Base-by-base conservation (phyloP, 805 yeast species). In the Candida incommunis region DNA sequence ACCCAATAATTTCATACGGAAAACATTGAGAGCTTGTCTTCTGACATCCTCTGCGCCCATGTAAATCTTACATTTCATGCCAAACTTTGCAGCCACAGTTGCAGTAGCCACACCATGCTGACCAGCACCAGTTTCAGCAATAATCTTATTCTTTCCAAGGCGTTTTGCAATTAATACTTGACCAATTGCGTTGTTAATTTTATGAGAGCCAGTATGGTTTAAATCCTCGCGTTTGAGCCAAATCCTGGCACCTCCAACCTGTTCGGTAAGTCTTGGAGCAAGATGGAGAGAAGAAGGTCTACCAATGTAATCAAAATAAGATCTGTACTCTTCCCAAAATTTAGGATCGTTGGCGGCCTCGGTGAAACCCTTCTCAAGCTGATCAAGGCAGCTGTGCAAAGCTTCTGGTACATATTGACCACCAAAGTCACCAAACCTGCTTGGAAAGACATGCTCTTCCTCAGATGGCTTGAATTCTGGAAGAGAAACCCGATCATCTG, bases 1-100 rank as follows among this genome's bases (percentile, higher is more conserved):
- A 54, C 99, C 99, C 50, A 92, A 71, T 42, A 92, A 81, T 64
- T 86, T 75, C 95, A 92, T 92, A 71, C 99, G 78, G 74, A 92
- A 92, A 34, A 92, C 99, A 59, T 92, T 92, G 53, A 92, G 72
- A 13, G 99, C 96, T 72, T 92, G 99, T 67, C 99, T 84, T 64
- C 96, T 82, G 40, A 85, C 95, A 68, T 92, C 99, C 67, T 92
- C 98, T 41, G 97, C 97, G 51, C 99, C 99, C 99, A 92, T 92
- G 60, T 76, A 90, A 27, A 92, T 94, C 15, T 85, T 85, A 70
- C 98, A 92, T 61, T 82, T 76, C 65, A 92, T 64, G 44, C 98
- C 98, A 55, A 92, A 67, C 51, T 68, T 69, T 40, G 74, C 74
- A 22, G 70, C 70, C 2, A 64, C 70, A 22, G 73, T 69, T n/a